These are phyloP conservation scores for Paramecium sonneborni DNA, from an alignment of 73 alveolate genomes.

Conservation along the genomic window DNA sequence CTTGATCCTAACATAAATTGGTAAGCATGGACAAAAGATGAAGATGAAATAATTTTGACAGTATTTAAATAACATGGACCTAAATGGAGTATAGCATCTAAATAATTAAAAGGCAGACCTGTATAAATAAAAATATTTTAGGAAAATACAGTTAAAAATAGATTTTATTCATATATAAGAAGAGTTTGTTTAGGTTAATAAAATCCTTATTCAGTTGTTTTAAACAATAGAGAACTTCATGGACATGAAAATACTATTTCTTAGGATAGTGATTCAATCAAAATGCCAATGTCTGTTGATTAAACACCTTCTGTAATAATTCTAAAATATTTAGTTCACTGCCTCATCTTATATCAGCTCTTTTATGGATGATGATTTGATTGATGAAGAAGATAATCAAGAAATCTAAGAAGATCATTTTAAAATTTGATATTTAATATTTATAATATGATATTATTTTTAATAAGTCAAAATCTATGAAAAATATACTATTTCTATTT, in stretches of 20 bases:
- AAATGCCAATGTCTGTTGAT: neutral
- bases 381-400: no score
- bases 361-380: neutral
- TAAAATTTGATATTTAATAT: neutral
- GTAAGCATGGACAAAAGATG: slow-evolving; percentile 89
- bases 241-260: no score
- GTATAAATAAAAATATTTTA: neutral
- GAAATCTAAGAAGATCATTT: neutral
- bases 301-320: neutral
- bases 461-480: no score
- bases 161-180: slow-evolving; percentile 53
- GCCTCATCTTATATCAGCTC: neutral
- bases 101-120: slow-evolving; percentile 45
- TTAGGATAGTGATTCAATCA: neutral
- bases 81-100: slow-evolving; percentile 33
- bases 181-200: neutral
- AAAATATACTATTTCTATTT: no score
- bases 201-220: neutral
- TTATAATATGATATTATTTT: slow-evolving; percentile 3
- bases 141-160: slow-evolving; percentile 57
- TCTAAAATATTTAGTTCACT: neutral
- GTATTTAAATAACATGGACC: slow-evolving; percentile 21
- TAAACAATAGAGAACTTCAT: neutral
- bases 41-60: slow-evolving; percentile 62
- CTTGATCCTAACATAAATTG: slow-evolving; percentile 92